Percentiles rank a stretch among this genome's conserved stretches.
phyloP scores from a whole-genome alignment of 139 green algal genomes.

The Ostreobium quekettii region DNA sequence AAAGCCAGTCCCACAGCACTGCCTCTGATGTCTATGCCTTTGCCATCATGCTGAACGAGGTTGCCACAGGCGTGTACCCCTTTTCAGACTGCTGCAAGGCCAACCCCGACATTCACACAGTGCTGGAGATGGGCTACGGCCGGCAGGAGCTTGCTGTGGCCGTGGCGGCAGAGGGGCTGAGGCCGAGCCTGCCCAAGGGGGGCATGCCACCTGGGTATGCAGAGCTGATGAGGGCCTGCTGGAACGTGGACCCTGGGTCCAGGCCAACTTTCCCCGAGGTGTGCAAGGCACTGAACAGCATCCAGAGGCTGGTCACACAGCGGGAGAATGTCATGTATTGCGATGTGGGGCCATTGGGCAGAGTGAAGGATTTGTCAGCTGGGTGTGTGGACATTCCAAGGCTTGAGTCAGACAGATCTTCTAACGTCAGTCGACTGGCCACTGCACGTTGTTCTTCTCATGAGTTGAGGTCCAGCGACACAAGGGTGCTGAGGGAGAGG shows the following conservation, averaged over 20 bases:
- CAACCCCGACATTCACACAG: constrained; percentile 77
- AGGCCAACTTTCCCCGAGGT: constrained; percentile 43
- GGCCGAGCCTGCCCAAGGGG: constrained; percentile 43
- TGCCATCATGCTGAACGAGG: constrained; percentile 63
- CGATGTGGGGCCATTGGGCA: too few species aligned
- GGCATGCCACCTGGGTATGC: constrained; percentile 13
- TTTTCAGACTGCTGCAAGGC: constrained; percentile 44
- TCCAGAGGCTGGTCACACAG: constrained; percentile 15
- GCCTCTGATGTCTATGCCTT: constrained; percentile 74
- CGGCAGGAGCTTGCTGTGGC: constrained; percentile 73
- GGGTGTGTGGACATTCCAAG: background rate
- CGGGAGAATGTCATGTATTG: too few species aligned
- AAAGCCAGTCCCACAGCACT: constrained; percentile 17
- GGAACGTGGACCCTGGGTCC: constrained; percentile 36
- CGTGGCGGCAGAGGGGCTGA: constrained; percentile 67
- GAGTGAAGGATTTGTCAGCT: too few species aligned
- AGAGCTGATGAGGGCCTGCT: constrained; percentile 50
- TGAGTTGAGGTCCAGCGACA: too few species aligned
- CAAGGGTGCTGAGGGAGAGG: background rate
- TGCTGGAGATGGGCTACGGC: constrained; percentile 85
- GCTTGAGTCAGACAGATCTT: background rate
- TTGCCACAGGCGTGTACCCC: constrained; percentile 36
- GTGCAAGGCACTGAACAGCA: constrained; percentile 17
- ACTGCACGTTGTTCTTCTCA: too few species aligned
- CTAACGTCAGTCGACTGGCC: too few species aligned